Percentiles rank a stretch among this genome's conserved stretches.
These are phyloP conservation scores for Fusarium hainanense DNA, from an alignment of 2,329 filamentous ascomycete species.

Conservation along the genomic window DNA sequence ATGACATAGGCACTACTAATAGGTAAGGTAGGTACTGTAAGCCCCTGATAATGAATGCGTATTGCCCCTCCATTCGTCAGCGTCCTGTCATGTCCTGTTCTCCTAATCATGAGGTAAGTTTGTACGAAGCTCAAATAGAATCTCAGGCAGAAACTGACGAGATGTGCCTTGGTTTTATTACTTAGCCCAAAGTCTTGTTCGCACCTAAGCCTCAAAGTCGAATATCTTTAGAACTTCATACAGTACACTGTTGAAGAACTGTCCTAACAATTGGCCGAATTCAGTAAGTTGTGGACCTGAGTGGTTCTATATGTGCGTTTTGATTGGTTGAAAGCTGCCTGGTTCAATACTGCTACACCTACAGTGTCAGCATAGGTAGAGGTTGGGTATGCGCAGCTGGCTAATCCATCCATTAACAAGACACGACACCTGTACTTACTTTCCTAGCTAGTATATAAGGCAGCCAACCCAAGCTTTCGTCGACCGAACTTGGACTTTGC, in stretches of 20 bases:
- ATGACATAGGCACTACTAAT: conserved; percentile 32
- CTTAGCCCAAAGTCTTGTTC: background rate
- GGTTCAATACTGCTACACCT: conserved; percentile 5
- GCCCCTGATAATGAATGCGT: conserved; percentile 11
- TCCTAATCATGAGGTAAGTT: conserved; percentile 2
- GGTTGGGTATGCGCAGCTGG: conserved; percentile 9
- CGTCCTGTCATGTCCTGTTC: background rate
- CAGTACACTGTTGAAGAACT: background rate
- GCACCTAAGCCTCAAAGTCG: background rate
- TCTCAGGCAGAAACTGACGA: background rate
- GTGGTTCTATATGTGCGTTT: background rate
- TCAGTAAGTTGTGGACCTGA: background rate
- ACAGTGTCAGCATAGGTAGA: conserved; percentile 23
- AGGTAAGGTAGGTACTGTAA: conserved; percentile 12
- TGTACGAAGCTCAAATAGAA: background rate
- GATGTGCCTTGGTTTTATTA: background rate
- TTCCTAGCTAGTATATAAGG: conserved; percentile 19
- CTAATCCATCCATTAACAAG: background rate
- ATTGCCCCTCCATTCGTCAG: conserved; percentile 23
- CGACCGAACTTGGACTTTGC: background rate
- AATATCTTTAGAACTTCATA: background rate
- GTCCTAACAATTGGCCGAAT: background rate
- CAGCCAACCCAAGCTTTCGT: background rate
- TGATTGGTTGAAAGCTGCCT: background rate
- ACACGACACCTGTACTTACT: conserved; percentile 12